A percentile compares a stretch with the other conserved stretches of the same genome.
Evolutionary conservation across 306 rosid genomes (phyloP).

Genomic region (Begonia loranthoides): DNA sequence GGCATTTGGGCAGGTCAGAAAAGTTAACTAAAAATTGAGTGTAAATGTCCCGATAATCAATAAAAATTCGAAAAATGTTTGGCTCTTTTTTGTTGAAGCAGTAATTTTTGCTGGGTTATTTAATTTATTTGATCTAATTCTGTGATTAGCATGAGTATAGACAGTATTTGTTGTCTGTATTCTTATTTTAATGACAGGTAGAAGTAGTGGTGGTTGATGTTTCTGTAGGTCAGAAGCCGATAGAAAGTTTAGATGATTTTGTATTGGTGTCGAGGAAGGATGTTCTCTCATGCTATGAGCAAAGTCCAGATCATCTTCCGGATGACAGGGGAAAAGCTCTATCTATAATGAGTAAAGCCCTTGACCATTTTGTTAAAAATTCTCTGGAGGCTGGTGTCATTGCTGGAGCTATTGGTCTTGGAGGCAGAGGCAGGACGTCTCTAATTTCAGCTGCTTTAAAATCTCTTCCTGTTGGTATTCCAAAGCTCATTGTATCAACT

Average conservation of each 20-base stretch:
- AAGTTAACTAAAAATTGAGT: no score
- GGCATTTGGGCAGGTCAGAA: no score
- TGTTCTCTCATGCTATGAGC: constrained; percentile 28
- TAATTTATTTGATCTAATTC: no score
- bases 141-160: no score
- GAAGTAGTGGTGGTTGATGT: constrained; percentile 59
- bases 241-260: constrained; percentile 25
- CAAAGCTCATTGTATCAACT: constrained; percentile 73
- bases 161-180: constrained; percentile 3
- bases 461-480: constrained; percentile 68
- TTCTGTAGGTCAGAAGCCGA: constrained; percentile 31
- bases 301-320: constrained; percentile 23
- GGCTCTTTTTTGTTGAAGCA: no score
- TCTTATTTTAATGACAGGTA: constrained; percentile 24
- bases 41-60: no score
- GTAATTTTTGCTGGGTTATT: no score
- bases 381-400: constrained; percentile 26
- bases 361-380: constrained; percentile 36
- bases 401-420: constrained; percentile 66
- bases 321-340: constrained; percentile 68
- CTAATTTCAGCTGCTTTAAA: constrained; percentile 43
- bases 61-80: no score
- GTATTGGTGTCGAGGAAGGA: constrained; percentile 48
- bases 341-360: constrained; percentile 53
- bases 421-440: constrained; percentile 87